Evolutionary conservation across 2,329 filamentous ascomycete genomes (phyloP).

Genomic region (Hirsutella minnesotensis): DNA sequence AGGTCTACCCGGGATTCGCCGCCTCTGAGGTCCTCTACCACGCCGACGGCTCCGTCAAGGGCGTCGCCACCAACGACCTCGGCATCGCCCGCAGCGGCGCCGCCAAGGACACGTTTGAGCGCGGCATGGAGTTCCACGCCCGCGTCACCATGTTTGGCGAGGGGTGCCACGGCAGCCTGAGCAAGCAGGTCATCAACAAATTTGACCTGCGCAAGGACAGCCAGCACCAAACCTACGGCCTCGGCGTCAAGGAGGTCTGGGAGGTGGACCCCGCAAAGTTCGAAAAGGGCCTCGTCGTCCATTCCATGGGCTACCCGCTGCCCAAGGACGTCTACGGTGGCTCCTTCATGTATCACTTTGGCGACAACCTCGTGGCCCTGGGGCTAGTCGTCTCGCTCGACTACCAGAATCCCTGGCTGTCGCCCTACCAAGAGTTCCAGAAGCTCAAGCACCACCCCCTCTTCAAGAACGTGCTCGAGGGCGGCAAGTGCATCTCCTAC

Average conservation of each 20-base stretch:
- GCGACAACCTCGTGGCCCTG: constrained; percentile 87
- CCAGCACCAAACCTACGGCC: constrained; percentile 87
- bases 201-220: constrained; percentile 82
- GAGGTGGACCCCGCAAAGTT: constrained; percentile 91
- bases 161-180: constrained; percentile 90
- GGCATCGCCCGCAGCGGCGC: constrained; percentile 73
- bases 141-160: constrained; percentile 84
- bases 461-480: constrained; percentile 77
- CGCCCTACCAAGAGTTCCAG: constrained; percentile 92
- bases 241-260: constrained; percentile 96
- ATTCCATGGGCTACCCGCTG: constrained; percentile 88
- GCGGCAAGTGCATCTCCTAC: constrained; percentile 95
- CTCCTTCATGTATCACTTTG: constrained; percentile 99
- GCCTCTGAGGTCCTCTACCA: constrained; percentile 87
- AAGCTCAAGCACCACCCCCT: constrained; percentile 97
- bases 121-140: constrained; percentile 97
- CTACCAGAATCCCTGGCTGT: constrained; percentile 93
- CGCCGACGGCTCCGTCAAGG: constrained; percentile 75
- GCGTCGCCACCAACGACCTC: constrained; percentile 91
- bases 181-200: constrained; percentile 89
- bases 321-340: constrained; percentile 86
- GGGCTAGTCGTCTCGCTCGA: constrained; percentile 89
- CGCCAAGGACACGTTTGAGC: constrained; percentile 82
- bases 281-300: constrained; percentile 69
- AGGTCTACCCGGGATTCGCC: constrained; percentile 92